Evolutionary conservation across 495 filamentous ascomycete genomes (phyloP).

Genomic region (Filosporella fistucella): DNA sequence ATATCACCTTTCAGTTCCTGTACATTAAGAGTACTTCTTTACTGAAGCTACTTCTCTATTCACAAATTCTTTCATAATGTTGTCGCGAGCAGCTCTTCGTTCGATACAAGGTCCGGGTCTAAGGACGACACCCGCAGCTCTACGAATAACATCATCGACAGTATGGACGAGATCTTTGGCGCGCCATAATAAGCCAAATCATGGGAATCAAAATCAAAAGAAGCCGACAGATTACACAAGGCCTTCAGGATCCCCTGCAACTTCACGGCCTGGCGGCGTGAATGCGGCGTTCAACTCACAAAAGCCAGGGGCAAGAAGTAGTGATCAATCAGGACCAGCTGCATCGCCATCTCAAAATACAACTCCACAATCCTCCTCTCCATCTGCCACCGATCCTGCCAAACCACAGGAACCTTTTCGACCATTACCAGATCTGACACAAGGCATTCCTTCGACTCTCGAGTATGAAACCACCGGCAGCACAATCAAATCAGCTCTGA

Average conservation of each 20-base stretch:
- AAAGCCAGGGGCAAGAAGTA: conserved; percentile 12
- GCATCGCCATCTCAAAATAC: conserved; percentile 34
- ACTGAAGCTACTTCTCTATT: conserved; percentile 17
- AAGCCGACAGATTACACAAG: conserved; percentile 37
- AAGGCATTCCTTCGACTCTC: conserved; percentile 87
- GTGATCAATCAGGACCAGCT: conserved; percentile 38
- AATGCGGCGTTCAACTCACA: conserved; percentile 2
- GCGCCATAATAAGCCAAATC: conserved; percentile 19
- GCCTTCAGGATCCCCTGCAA: conserved; percentile 22
- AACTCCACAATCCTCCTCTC: conserved; percentile 27
- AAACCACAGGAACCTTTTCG: conserved; percentile 37
- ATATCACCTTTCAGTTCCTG: too few relatives aligned
- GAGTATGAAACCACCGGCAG: conserved; percentile 60
- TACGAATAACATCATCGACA: conserved; percentile 19
- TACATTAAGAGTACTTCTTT: too few relatives aligned
- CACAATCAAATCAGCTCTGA: conserved; percentile 38
- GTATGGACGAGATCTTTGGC: conserved; percentile 22
- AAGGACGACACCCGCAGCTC: conserved; percentile 9
- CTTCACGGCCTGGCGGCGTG: conserved; percentile 5
- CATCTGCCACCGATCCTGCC: conserved; percentile 21
- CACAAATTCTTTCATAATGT: conserved; percentile 15
- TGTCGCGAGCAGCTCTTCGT: conserved; percentile 15
- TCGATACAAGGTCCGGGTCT: conserved; percentile 17
- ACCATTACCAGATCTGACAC: conserved; percentile 80
- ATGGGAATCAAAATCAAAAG: conserved; percentile 23